Evolutionary conservation across 2,329 filamentous ascomycete genomes (phyloP).

Genomic region (Ceratocystis ficicola): DNA sequence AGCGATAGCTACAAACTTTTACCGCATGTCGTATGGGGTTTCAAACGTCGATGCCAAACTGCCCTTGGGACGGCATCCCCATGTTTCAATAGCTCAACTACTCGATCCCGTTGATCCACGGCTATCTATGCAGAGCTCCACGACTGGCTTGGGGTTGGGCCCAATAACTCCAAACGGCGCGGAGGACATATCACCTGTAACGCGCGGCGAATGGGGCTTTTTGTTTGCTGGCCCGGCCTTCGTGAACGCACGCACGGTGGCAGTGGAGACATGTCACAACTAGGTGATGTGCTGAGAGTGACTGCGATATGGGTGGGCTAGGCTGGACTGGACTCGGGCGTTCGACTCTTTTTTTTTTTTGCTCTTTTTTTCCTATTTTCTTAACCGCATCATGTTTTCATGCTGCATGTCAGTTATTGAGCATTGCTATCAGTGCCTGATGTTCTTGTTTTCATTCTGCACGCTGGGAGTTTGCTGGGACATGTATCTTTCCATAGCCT

Average conservation of each 20-base stretch:
- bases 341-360: background rate
- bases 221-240: slow-evolving; percentile 40
- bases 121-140: slow-evolving; percentile 8
- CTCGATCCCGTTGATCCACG: slow-evolving; percentile 13
- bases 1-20: slow-evolving; percentile 18
- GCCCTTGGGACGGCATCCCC: slow-evolving; percentile 11
- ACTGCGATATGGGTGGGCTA: background rate
- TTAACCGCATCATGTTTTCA: slow-evolving; percentile 12
- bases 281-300: background rate
- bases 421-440: slow-evolving; percentile 9
- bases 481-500: background rate
- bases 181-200: slow-evolving; percentile 51
- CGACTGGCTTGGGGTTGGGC: slow-evolving; percentile 28
- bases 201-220: slow-evolving; percentile 51
- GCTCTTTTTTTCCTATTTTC: background rate
- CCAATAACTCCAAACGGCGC: slow-evolving; percentile 47
- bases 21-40: slow-evolving; percentile 17
- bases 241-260: slow-evolving; percentile 34
- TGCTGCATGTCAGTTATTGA: background rate
- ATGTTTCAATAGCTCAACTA: slow-evolving; percentile 20
- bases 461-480: slow-evolving; percentile 13
- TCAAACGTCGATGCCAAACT: background rate
- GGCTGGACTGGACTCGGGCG: background rate
- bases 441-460: slow-evolving; percentile 10
- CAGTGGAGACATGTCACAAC: slow-evolving; percentile 39